Evolutionary conservation across 2,329 filamentous ascomycete species (phyloP).

Genomic region (Drechmeria coniospora): DNA sequence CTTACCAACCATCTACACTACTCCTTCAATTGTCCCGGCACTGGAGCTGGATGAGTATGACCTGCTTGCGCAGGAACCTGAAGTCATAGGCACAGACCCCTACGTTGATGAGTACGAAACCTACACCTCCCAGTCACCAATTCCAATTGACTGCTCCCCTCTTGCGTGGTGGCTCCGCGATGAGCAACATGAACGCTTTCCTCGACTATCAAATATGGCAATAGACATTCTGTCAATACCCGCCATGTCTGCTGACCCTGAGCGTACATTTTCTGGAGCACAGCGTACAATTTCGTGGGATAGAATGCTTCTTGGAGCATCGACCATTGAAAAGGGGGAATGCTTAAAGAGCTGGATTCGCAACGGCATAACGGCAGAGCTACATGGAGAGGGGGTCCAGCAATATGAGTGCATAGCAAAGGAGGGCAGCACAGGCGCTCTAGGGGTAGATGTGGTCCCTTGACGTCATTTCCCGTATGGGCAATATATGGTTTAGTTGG

Average conservation of each 20-base stretch:
- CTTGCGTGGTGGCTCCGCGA: conserved; percentile 4
- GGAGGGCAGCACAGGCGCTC: not conserved
- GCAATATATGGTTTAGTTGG: conserved; percentile 1
- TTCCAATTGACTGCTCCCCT: conserved; percentile 2
- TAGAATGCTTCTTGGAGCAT: conserved; percentile 3
- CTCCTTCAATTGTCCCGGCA: not conserved
- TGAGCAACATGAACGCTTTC: conserved; percentile 3
- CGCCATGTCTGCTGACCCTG: conserved; percentile 4
- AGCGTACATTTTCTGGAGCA: conserved; percentile 4
- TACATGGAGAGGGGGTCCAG: not conserved
- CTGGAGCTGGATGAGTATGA: not conserved
- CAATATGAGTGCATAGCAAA: not conserved
- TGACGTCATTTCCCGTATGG: conserved; percentile 1
- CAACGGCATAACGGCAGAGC: conserved; percentile 1
- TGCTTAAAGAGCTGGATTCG: conserved; percentile 1
- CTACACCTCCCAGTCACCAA: conserved; percentile 2
- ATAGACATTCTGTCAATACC: conserved; percentile 4
- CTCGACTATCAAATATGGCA: conserved; percentile 4
- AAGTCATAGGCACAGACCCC: conserved; percentile 1
- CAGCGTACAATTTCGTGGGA: conserved; percentile 4
- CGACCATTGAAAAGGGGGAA: conserved; percentile 3
- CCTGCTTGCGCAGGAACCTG: not conserved
- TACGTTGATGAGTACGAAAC: conserved; percentile 1
- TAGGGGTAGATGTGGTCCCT: no score
- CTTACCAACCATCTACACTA: not conserved